phyloP scores from a whole-genome alignment of 345 rosid species.

The Euphorbia pulcherrima region DNA sequence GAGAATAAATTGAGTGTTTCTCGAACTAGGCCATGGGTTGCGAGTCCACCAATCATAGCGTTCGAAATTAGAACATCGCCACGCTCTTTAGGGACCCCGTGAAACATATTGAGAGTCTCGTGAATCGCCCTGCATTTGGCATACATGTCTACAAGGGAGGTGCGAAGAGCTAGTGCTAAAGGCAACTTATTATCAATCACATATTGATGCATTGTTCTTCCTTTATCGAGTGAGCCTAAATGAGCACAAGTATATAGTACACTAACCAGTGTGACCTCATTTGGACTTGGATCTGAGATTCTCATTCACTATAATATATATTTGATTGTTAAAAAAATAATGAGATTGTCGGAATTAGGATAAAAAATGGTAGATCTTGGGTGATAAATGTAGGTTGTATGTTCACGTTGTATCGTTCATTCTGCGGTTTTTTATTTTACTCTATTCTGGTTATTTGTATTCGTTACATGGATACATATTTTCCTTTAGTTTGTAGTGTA shows the following conservation, averaged over 20 bases:
- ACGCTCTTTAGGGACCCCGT: conserved; percentile 20
- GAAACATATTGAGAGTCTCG: conserved; percentile 60
- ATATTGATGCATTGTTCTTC: conserved; percentile 52
- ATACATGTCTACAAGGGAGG: conserved; percentile 86
- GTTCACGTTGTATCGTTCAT: no score
- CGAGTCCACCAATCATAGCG: conserved; percentile 86
- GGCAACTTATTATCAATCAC: conserved; percentile 45
- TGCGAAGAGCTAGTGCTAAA: conserved; percentile 48
- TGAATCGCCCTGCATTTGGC: conserved; percentile 80
- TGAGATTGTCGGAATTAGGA: no score
- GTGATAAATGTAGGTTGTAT: no score
- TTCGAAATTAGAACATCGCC: conserved; percentile 78
- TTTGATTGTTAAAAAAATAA: no score
- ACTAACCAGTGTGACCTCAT: conserved; percentile 89
- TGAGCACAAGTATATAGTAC: conserved; percentile 82
- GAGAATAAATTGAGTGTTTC: conserved; percentile 54
- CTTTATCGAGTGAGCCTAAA: conserved; percentile 66
- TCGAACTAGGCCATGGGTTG: conserved; percentile 60
- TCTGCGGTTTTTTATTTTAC: no score
- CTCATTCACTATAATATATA: conserved; percentile 58
- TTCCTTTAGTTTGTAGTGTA: no score
- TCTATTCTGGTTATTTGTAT: no score
- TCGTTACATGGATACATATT: no score
- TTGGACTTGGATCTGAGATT: conserved; percentile 43
- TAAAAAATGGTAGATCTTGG: no score